Conservation (phyloP, 768 basidiomycete genomes). For the Kwoniella europaea region DNA sequence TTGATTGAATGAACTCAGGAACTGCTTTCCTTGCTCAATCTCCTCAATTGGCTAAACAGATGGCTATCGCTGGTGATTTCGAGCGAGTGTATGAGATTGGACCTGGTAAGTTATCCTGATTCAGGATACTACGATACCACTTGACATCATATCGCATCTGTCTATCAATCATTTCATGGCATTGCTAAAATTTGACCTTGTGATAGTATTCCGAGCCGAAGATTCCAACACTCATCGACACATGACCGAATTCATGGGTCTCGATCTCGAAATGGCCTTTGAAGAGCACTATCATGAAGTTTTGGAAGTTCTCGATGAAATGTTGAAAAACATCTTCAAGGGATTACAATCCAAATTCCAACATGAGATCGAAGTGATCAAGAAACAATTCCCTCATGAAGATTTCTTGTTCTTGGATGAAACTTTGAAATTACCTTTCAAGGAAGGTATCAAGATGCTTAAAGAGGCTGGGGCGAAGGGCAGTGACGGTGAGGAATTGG, state of each 20-base stretch:
- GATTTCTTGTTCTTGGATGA: constrained; percentile 94
- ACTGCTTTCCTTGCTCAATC: constrained; percentile 93
- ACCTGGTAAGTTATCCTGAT: constrained; percentile 52
- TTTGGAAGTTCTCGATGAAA: constrained; percentile 83
- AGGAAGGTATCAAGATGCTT: constrained; percentile 83
- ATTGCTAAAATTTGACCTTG: not conserved
- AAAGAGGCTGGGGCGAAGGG: constrained; percentile 72
- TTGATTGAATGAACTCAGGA: constrained; percentile 61
- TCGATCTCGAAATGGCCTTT: constrained; percentile 98
- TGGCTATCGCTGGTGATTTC: constrained; percentile 98
- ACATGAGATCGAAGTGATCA: constrained; percentile 79
- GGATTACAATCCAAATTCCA: constrained; percentile 76
- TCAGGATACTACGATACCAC: not conserved
- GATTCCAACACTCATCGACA: constrained; percentile 97
- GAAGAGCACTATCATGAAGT: constrained; percentile 99
- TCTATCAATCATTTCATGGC: not conserved
- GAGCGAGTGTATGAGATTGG: constrained; percentile 98
- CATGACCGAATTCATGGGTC: constrained; percentile 96
- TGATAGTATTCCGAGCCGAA: constrained; percentile 95
- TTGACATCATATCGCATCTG: not conserved
- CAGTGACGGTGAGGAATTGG: constrained; percentile 61
- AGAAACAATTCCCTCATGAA: constrained; percentile 89
- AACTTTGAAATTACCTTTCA: constrained; percentile 82
- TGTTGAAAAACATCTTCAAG: constrained; percentile 85
- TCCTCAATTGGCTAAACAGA: constrained; percentile 97